A percentile compares a stretch with the other conserved stretches of the same genome.
phyloP scores from a whole-genome alignment of 257 asterid species.

The Buddleja alternifolia region DNA sequence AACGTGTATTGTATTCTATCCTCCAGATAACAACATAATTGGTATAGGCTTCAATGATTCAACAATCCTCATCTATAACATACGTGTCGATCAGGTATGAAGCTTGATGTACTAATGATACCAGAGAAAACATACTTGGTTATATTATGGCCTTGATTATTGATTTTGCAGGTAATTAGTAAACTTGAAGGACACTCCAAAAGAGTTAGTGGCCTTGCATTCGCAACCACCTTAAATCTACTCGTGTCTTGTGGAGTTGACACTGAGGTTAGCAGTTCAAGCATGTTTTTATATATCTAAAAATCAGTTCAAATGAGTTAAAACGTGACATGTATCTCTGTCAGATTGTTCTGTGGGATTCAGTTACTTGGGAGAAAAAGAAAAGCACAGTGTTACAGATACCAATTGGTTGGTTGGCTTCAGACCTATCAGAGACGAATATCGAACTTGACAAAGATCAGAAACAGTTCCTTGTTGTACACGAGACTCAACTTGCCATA shows the following conservation, averaged over 20 bases:
- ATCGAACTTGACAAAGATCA: slow-evolving; percentile 63
- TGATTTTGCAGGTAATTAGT: slow-evolving; percentile 46
- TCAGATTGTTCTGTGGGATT: slow-evolving; percentile 78
- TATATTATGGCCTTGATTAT: background rate
- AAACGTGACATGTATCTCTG: background rate
- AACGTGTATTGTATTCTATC: slow-evolving; percentile 68
- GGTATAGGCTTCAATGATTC: slow-evolving; percentile 74
- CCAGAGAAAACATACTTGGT: background rate
- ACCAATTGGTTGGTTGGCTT: slow-evolving; percentile 51
- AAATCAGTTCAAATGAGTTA: background rate
- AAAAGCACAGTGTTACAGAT: slow-evolving; percentile 54
- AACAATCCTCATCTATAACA: slow-evolving; percentile 60
- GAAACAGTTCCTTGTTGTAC: slow-evolving; percentile 65
- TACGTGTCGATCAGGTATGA: slow-evolving; percentile 59
- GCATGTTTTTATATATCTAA: background rate
- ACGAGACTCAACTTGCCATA: slow-evolving; percentile 78
- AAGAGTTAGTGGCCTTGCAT: slow-evolving; percentile 63
- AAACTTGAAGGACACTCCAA: slow-evolving; percentile 68
- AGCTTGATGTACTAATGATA: background rate
- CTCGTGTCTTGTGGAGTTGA: slow-evolving; percentile 68
- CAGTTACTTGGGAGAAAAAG: slow-evolving; percentile 59
- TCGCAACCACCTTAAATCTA: slow-evolving; percentile 47
- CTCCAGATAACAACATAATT: slow-evolving; percentile 71
- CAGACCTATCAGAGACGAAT: slow-evolving; percentile 53
- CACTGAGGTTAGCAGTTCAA: slow-evolving; percentile 50